phyloP scores from a whole-genome alignment of 306 rosid species.

The Inga laurina region DNA sequence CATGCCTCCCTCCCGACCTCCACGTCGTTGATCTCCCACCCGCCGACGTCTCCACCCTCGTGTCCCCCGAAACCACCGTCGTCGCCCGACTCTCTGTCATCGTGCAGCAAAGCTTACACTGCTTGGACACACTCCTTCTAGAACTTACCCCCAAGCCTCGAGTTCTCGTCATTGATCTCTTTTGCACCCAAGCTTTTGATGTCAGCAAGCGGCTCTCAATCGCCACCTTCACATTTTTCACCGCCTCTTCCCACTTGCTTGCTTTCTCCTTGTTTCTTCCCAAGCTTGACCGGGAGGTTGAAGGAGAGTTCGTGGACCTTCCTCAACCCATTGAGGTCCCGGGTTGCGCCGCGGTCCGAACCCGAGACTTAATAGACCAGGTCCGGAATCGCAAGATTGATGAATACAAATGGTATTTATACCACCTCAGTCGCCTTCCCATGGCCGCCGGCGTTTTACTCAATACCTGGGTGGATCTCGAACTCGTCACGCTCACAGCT shows the following conservation, averaged over 20 bases:
- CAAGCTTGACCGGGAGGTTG: slow-evolving; percentile 46
- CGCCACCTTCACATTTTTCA: slow-evolving; percentile 41
- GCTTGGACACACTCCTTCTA: slow-evolving; percentile 31
- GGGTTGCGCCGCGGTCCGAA: slow-evolving; percentile 39
- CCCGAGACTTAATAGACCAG: slow-evolving; percentile 46
- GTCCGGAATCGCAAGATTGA: slow-evolving; percentile 38
- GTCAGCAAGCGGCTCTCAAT: slow-evolving; percentile 29
- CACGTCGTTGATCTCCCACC: slow-evolving; percentile 44
- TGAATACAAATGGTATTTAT: slow-evolving; percentile 44
- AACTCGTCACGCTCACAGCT: slow-evolving; percentile 36
- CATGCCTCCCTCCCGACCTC: slow-evolving; percentile 33
- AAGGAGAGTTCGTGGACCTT: slow-evolving; percentile 50
- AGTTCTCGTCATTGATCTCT: slow-evolving; percentile 46
- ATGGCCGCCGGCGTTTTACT: slow-evolving; percentile 38
- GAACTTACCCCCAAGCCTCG: slow-evolving; percentile 22
- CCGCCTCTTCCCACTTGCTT: slow-evolving; percentile 39
- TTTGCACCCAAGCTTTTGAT: slow-evolving; percentile 53
- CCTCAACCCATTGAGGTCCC: slow-evolving; percentile 45
- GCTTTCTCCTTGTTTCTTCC: slow-evolving; percentile 46
- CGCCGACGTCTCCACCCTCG: slow-evolving; percentile 16
- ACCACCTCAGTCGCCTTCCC: slow-evolving; percentile 34
- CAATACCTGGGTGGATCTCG: slow-evolving; percentile 53
- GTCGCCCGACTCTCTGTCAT: slow-evolving; percentile 33
- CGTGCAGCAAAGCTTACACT: slow-evolving; percentile 26
- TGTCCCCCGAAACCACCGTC: not conserved